A percentile compares a stretch with the other conserved stretches of the same genome.
Conservation (phyloP, 2,329 filamentous ascomycete species). For the Sphaerostilbella broomeana region DNA sequence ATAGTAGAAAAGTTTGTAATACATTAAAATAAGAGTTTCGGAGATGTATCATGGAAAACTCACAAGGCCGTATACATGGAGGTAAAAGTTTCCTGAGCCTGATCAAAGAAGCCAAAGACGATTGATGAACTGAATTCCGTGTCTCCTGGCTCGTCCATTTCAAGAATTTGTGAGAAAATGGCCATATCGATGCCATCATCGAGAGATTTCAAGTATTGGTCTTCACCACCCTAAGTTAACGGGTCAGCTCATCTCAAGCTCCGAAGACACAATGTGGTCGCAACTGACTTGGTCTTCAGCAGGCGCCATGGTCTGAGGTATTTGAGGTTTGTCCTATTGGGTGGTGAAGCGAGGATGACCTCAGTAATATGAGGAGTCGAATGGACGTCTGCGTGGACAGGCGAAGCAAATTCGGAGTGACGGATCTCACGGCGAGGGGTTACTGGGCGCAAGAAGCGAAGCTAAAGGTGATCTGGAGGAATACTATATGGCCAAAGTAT, state of each 20-base stretch:
- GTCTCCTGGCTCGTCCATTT: slow-evolving; percentile 92
- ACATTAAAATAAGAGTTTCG: background rate
- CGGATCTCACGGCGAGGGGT: no score
- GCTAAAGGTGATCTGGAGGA: no score
- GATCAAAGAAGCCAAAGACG: slow-evolving; percentile 86
- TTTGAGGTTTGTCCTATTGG: no score
- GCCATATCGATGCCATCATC: slow-evolving; percentile 68
- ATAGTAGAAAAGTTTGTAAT: no score
- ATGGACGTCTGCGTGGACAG: no score
- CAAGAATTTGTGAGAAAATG: slow-evolving; percentile 92
- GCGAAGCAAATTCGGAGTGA: slow-evolving; percentile 7
- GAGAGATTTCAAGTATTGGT: slow-evolving; percentile 47
- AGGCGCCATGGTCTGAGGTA: slow-evolving; percentile 23
- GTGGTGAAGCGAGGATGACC: no score
- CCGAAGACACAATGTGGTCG: no score
- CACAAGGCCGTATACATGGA: slow-evolving; percentile 82
- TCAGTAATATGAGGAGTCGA: no score
- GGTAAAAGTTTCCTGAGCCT: slow-evolving; percentile 77
- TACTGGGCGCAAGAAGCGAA: no score
- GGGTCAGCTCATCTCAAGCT: background rate
- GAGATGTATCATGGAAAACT: slow-evolving; percentile 32
- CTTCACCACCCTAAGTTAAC: slow-evolving; percentile 36
- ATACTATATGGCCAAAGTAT: no score
- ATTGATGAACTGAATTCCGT: slow-evolving; percentile 84
- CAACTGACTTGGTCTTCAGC: slow-evolving; percentile 30